These are phyloP conservation scores for Ceratobasidium sp. DNA, from an alignment of 1,284 basidiomycete species.

Conservation along the genomic window DNA sequence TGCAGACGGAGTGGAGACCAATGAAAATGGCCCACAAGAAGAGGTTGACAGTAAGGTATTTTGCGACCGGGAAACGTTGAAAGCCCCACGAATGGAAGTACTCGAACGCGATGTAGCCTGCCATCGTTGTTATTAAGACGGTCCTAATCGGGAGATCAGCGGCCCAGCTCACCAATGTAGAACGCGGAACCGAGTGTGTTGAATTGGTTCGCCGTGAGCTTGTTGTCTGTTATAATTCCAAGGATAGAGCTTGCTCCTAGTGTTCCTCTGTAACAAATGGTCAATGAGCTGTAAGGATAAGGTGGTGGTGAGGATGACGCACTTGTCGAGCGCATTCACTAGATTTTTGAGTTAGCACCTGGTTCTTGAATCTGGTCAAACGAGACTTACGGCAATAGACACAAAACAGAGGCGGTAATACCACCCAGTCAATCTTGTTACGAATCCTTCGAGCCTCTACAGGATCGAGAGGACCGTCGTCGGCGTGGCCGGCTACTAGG, in stretches of 20 bases:
- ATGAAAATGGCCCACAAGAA: constrained; percentile 54
- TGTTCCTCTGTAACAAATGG: constrained; percentile 48
- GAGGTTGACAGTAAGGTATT: constrained; percentile 55
- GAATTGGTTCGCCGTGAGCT: constrained; percentile 53
- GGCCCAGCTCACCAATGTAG: constrained; percentile 53
- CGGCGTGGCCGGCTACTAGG: constrained; percentile 50
- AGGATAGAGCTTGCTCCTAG: constrained; percentile 53
- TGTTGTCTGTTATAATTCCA: constrained; percentile 52
- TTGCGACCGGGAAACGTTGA: constrained; percentile 55
- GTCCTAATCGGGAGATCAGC: neutral
- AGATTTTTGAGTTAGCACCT: neutral
- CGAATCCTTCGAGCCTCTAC: constrained; percentile 50
- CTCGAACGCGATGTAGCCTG: constrained; percentile 55
- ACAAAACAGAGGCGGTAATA: constrained; percentile 53
- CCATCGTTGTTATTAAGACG: constrained; percentile 22
- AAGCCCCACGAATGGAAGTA: constrained; percentile 54
- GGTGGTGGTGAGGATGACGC: constrained; percentile 23
- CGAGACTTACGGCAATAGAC: constrained; percentile 53
- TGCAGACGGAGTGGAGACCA: constrained; percentile 50
- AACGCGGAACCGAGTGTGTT: constrained; percentile 56
- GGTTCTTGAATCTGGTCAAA: neutral
- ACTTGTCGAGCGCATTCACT: constrained; percentile 55
- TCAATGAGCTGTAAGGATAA: constrained; percentile 9
- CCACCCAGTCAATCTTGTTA: constrained; percentile 52
- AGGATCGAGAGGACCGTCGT: constrained; percentile 49